Percentiles rank a stretch among this genome's conserved stretches.
phyloP scores from a whole-genome alignment of 805 yeast species.

The Hanseniaspora occidentalis region DNA sequence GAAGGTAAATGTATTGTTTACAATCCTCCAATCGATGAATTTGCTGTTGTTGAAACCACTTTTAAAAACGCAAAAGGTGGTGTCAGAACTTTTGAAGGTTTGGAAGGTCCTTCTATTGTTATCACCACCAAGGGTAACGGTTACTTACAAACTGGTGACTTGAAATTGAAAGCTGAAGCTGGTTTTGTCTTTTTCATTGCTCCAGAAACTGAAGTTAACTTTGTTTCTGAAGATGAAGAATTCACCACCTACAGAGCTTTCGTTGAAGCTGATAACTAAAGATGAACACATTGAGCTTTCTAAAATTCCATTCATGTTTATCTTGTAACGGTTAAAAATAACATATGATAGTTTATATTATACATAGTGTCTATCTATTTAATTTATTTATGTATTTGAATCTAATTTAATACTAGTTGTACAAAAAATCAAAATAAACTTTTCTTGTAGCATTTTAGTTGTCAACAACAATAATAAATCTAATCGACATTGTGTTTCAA shows the following conservation, averaged over 20 bases:
- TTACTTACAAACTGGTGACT: constrained; percentile 30
- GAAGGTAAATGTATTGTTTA: constrained; percentile 56
- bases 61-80: constrained; percentile 37
- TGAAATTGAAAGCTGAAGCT: constrained; percentile 37
- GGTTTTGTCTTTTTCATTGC: constrained; percentile 83
- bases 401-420: no score
- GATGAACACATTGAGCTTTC: neutral
- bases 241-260: constrained; percentile 87
- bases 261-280: constrained; percentile 44
- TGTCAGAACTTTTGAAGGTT: constrained; percentile 41
- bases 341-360: neutral
- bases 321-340: neutral
- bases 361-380: neutral
- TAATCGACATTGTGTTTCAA: constrained; percentile 27
- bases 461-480: neutral
- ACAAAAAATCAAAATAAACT: neutral
- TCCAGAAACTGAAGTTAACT: constrained; percentile 55
- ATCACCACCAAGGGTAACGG: constrained; percentile 80
- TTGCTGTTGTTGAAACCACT: constrained; percentile 78
- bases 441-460: no score
- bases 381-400: neutral
- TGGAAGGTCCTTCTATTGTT: constrained; percentile 81
- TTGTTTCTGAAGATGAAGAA: constrained; percentile 37
- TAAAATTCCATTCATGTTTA: neutral
- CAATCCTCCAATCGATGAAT: constrained; percentile 96